A percentile compares a stretch with the other conserved stretches of the same genome.
These are phyloP conservation scores for Sporothrix pallida DNA, from an alignment of 2,329 filamentous ascomycete genomes.

Conservation along the genomic window DNA sequence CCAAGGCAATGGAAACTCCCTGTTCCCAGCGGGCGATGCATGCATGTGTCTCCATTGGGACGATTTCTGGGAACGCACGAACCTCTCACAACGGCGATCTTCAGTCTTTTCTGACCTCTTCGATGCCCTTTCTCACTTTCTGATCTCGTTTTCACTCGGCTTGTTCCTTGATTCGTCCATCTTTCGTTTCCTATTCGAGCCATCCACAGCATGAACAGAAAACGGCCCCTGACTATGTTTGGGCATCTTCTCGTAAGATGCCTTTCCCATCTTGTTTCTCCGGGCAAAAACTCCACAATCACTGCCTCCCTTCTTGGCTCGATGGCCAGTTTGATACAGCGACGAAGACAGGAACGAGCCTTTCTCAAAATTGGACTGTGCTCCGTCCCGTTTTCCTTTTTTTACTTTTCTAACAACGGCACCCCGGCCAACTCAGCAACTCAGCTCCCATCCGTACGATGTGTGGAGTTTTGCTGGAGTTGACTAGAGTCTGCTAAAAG, in stretches of 20 bases:
- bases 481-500: slow-evolving; percentile 11
- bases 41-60: slow-evolving; percentile 4
- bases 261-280: neutral
- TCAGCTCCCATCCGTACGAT: neutral
- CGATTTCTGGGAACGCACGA: slow-evolving; percentile 3
- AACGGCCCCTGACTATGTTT: slow-evolving; percentile 10
- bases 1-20: slow-evolving; percentile 5
- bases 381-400: neutral
- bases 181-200: neutral
- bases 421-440: neutral
- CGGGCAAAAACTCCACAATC: neutral
- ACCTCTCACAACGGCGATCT: neutral
- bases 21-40: slow-evolving; percentile 1
- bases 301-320: slow-evolving; percentile 9
- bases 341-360: no score
- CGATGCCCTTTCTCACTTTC: neutral
- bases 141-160: neutral
- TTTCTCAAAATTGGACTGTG: neutral
- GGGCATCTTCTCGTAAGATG: neutral
- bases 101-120: neutral
- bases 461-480: slow-evolving; percentile 14
- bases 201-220: neutral
- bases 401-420: neutral
- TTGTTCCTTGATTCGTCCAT: neutral
- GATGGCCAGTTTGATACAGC: neutral